phyloP scores from a whole-genome alignment of 75 land plant species.

The Ceratopteris richardii region DNA sequence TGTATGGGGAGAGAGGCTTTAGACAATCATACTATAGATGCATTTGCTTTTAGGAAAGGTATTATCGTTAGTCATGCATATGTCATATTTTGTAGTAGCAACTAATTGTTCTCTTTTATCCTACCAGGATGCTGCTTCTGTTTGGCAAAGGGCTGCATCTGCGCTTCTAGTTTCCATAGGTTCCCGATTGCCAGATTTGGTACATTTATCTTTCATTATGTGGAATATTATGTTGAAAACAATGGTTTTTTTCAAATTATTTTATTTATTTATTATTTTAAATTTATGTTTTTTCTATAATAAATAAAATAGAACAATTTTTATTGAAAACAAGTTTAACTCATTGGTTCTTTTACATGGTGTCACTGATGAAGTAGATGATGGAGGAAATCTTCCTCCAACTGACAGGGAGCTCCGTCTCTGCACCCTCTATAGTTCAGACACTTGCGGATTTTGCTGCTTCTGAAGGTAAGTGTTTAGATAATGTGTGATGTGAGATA shows the following conservation, averaged over 20 bases:
- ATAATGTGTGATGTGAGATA: background rate
- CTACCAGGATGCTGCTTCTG: conserved; percentile 65
- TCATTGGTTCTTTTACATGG: background rate
- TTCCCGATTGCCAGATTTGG: conserved; percentile 78
- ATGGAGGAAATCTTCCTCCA: conserved; percentile 88
- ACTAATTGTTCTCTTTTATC: too few relatives aligned
- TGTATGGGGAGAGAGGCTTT: too few relatives aligned
- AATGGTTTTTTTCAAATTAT: background rate
- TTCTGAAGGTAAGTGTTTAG: conserved; percentile 52
- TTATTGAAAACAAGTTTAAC: too few relatives aligned
- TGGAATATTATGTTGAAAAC: background rate
- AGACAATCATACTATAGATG: too few relatives aligned
- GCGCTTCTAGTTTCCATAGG: conserved; percentile 83
- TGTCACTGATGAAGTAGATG: too few relatives aligned
- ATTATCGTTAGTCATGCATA: too few relatives aligned
- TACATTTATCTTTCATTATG: background rate
- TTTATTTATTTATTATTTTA: too few relatives aligned
- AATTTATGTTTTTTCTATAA: background rate
- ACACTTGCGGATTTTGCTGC: conserved; percentile 90
- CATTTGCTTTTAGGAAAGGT: too few relatives aligned
- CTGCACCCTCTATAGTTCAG: conserved; percentile 77
- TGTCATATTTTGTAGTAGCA: too few relatives aligned
- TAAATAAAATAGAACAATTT: background rate
- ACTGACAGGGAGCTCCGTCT: conserved; percentile 52
- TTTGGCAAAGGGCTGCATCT: conserved; percentile 92